These are phyloP conservation scores for Amanita polypyramis DNA, from an alignment of 768 basidiomycete genomes.

Conservation along the genomic window DNA sequence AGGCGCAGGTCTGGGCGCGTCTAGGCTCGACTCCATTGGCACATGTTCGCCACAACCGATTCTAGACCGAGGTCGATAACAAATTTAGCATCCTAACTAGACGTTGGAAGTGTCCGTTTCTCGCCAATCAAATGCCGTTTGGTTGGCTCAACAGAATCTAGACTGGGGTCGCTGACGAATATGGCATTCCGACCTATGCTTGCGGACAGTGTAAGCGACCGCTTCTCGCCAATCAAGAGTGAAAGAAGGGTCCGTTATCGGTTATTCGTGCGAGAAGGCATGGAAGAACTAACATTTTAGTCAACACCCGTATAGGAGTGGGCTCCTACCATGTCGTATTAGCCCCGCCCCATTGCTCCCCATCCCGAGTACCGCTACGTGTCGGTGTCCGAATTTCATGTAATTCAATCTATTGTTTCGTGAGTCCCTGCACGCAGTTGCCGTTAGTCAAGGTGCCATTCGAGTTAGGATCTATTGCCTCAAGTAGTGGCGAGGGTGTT, in stretches of 20 bases:
- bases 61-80: not conserved
- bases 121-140: slow-evolving; percentile 29
- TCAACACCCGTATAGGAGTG: not conserved
- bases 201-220: not conserved
- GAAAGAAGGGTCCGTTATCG: not conserved
- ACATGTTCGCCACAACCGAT: not conserved
- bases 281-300: too few relatives aligned
- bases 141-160: too few relatives aligned
- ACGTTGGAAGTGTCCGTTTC: slow-evolving; percentile 27
- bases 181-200: too few relatives aligned
- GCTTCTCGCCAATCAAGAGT: not conserved
- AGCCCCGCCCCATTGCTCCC: slow-evolving; percentile 52
- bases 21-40: not conserved
- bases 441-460: slow-evolving; percentile 54
- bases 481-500: slow-evolving; percentile 61
- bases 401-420: slow-evolving; percentile 12
- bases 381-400: too few relatives aligned
- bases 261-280: slow-evolving; percentile 14
- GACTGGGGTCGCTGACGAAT: slow-evolving; percentile 12
- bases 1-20: slow-evolving; percentile 5
- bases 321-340: slow-evolving; percentile 62
- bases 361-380: slow-evolving; percentile 18
- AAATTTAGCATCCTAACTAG: slow-evolving; percentile 10
- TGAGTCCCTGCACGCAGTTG: slow-evolving; percentile 30
- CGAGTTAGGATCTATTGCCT: slow-evolving; percentile 48